phyloP scores from a whole-genome alignment of 2,329 filamentous ascomycete species.

The Pseudomassariella vexata region DNA sequence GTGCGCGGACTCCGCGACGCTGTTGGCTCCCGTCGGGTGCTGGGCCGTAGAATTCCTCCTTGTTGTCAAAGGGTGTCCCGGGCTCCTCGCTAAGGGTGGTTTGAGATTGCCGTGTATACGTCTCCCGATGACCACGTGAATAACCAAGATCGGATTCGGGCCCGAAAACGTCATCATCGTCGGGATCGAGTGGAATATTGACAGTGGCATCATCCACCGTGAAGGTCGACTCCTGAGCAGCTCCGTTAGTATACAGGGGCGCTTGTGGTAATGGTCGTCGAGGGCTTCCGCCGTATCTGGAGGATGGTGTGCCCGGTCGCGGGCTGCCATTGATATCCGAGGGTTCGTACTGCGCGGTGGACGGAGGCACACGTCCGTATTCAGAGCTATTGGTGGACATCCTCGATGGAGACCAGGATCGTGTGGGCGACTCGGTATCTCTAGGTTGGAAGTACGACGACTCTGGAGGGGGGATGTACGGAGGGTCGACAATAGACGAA shows the following conservation, averaged over 20 bases:
- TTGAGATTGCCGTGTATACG: slow-evolving; percentile 50
- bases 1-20: slow-evolving; percentile 77
- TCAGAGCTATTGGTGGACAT: slow-evolving; percentile 47
- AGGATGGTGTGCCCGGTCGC: slow-evolving; percentile 83
- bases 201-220: slow-evolving; percentile 66
- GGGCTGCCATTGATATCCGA: slow-evolving; percentile 85
- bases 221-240: slow-evolving; percentile 40
- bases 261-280: slow-evolving; percentile 82
- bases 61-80: slow-evolving; percentile 36
- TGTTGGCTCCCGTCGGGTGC: slow-evolving; percentile 84
- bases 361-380: slow-evolving; percentile 65
- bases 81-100: slow-evolving; percentile 45
- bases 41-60: slow-evolving; percentile 78
- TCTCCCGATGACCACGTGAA: slow-evolving; percentile 50
- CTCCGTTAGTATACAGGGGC: slow-evolving; percentile 65
- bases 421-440: slow-evolving; percentile 45
- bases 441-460: slow-evolving; percentile 54
- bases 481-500: slow-evolving; percentile 51
- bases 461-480: slow-evolving; percentile 57
- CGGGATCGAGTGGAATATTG: slow-evolving; percentile 61
- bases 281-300: slow-evolving; percentile 81
- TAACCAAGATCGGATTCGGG: slow-evolving; percentile 50
- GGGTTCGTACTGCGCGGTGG: slow-evolving; percentile 73
- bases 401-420: slow-evolving; percentile 53
- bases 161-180: slow-evolving; percentile 69